Evolutionary conservation across 306 rosid genomes (phyloP), one percentile per base, ranked within the genome.

Genomic region (Rosa multiflora): DNA sequence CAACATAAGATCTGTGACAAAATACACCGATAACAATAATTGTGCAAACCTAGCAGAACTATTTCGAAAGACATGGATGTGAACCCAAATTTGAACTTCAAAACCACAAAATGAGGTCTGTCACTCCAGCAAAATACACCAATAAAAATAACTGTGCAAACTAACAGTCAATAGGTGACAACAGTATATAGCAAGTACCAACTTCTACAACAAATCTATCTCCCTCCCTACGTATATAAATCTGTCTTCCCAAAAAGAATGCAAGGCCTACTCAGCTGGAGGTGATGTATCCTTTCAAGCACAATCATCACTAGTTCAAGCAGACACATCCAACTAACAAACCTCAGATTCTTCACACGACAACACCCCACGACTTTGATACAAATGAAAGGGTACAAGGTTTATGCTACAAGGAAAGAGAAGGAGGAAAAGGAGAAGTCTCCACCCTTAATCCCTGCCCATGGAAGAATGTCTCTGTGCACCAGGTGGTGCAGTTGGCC

Each of bases 401-500:
- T n/a, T 70, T 86, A 85, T 61, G 47, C 86, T 73, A 82, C 82
- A 80, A 39, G 46, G 78, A 49, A 59, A 43, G 82, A 17, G 47
- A 62, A 29, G 32, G 32, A 29, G 32, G 32, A 29, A 14, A 46
- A 12, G 39, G 2, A 39, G 8, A 76, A 49, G 72, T 53, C 66
- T 69, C 42, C 82, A 74, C 63, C 61, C 40, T 91, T 87, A 86
- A 76, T 91, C 91, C 82, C 87, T 87, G 87, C 87, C 84, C 35
- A 82, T 75, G 51, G 90, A 76, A 58, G 92, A 63, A 55, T 89
- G 86, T 90, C 98, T 91, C 80, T 87, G 97, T 58, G 95, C 99
- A 78, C 99, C 99, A 3, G 98, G 97, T 20, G 99, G 99, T n/a
- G 97, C 90, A 4, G 88, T 86, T 47, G 99, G 99, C 89, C 81